These are phyloP conservation scores for Metschnikowia gelsemii DNA, from an alignment of 805 yeast genomes.

Conservation along the genomic window DNA sequence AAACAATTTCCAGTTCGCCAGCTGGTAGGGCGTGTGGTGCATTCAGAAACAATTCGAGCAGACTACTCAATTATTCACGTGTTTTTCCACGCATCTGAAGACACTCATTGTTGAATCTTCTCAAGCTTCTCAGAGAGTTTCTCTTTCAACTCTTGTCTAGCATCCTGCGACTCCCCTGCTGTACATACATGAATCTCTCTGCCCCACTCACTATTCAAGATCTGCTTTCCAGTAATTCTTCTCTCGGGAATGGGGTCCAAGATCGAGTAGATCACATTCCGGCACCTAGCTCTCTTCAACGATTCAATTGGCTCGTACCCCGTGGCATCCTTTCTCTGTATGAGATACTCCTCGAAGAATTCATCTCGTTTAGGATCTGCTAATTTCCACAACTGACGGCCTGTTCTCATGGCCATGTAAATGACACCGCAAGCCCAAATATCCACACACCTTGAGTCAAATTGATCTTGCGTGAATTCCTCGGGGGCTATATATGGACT, in stretches of 20 bases:
- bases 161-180: conserved; percentile 48
- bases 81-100: not conserved
- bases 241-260: conserved; percentile 88
- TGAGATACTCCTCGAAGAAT: conserved; percentile 70
- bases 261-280: conserved; percentile 90
- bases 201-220: conserved; percentile 94
- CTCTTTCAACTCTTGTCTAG: conserved; percentile 1
- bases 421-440: conserved; percentile 94
- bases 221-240: conserved; percentile 84
- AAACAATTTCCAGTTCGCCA: not conserved
- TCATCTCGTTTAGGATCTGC: conserved; percentile 77
- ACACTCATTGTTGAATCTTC: not conserved
- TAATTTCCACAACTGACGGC: conserved; percentile 86
- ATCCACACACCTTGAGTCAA: conserved; percentile 81
- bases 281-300: conserved; percentile 80
- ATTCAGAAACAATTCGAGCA: no score
- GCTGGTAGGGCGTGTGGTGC: no score
- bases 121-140: conserved; percentile 4
- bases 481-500: conserved; percentile 92
- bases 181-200: conserved; percentile 80
- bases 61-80: not conserved
- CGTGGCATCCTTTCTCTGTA: conserved; percentile 73
- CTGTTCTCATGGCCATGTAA: conserved; percentile 92
- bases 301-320: conserved; percentile 92
- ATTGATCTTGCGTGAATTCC: conserved; percentile 61